Evolutionary conservation across 2,329 filamentous ascomycete species (phyloP), one percentile per base, ranked within the genome.

Genomic region (Fusarium chlamydosporum): DNA sequence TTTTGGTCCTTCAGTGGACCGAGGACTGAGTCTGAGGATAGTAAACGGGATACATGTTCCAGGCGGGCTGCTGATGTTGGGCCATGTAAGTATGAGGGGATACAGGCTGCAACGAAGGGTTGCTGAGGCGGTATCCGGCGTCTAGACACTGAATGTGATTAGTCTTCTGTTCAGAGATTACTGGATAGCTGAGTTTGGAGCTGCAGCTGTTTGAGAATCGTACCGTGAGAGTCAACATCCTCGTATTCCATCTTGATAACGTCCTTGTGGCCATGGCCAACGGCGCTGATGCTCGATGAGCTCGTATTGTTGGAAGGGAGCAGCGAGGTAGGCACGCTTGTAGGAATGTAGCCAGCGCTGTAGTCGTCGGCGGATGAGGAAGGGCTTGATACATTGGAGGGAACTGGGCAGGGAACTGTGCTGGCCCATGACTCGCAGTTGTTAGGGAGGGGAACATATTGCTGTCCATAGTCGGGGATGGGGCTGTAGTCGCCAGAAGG

Each of bases 361-460:
- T 84, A 85, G 50, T 86, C 84, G 50, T 85, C 83, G 43, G 78
- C 80, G 3, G 84, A 84, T 4, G 85, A 86, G 4, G 83, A 81
- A 18, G 85, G 84, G 72, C 84, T 86, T 20, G 85, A 85, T 12
- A 83, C 83, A 50, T 80, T 84, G 48, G 84, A 84, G 16, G 82
- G 77, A 20, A 84, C 76, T 37, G 82, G 79, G 53, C 80, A 80
- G 26, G 82, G 77, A 9, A 85, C 77, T 15, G 79, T 77, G 43
- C 80, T 75, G 13, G 82, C 77, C 84, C 84, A 86, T 26, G 80
- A 76, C 63, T 84, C 83, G 65, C 80, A 80, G 50, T 79, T 79
- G 74, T 81, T 83, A 48, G 82, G 77, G 35, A 79, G 72, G 34
- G 75, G 74, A 13, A 79, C 76, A 64, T 79, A 79, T 66, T 75